These are phyloP conservation scores for Gentiana macrophylla DNA, from an alignment of 257 asterid species.

Conservation along the genomic window DNA sequence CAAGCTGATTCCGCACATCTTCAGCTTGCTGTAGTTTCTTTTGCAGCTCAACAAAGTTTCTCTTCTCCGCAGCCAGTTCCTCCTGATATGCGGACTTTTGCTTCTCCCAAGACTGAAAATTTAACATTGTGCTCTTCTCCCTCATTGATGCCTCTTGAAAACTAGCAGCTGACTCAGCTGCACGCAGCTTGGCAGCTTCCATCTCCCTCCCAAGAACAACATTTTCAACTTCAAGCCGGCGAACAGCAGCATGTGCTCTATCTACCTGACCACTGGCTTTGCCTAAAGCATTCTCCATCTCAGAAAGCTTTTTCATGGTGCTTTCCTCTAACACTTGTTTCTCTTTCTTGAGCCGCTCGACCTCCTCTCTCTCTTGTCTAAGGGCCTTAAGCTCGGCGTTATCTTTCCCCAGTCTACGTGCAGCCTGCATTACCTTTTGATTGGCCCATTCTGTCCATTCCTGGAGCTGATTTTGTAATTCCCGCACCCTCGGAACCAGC, in stretches of 20 bases:
- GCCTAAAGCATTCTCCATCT: constrained; percentile 79
- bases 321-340: constrained; percentile 60
- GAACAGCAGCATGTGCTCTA: constrained; percentile 61
- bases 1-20: constrained; percentile 44
- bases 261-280: constrained; percentile 84
- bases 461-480: constrained; percentile 73
- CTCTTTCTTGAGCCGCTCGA: constrained; percentile 82
- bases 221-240: constrained; percentile 75
- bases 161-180: constrained; percentile 65
- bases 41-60: constrained; percentile 34
- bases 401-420: constrained; percentile 80
- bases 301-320: constrained; percentile 68
- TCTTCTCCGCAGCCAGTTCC: constrained; percentile 63
- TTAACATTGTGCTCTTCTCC: constrained; percentile 62
- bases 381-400: constrained; percentile 82
- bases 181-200: constrained; percentile 71
- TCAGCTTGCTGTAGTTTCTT: constrained; percentile 51
- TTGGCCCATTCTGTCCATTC: constrained; percentile 99
- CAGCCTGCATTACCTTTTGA: constrained; percentile 98
- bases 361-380: constrained; percentile 87
- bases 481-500: constrained; percentile 61
- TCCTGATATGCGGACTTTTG: constrained; percentile 62
- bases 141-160: constrained; percentile 66
- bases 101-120: constrained; percentile 85
- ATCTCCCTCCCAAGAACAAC: constrained; percentile 53